A percentile compares a stretch with the other conserved stretches of the same genome.
Conservation (phyloP, 176 grass and related monocot species). For the Triticum turgidum region DNA sequence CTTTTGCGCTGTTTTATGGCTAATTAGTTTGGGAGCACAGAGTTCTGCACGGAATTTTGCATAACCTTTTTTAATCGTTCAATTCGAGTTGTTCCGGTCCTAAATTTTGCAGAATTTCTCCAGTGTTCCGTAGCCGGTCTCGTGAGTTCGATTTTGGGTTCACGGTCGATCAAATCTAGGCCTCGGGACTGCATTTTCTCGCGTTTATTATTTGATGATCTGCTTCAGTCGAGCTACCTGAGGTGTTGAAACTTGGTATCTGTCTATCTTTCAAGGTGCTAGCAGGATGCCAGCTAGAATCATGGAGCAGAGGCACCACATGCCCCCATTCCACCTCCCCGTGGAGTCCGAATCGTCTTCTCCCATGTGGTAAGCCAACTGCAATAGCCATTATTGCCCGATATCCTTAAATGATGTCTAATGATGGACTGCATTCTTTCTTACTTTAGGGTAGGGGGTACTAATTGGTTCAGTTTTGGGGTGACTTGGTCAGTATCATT, state of each 20-base stretch:
- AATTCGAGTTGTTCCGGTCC: slow-evolving; percentile 12
- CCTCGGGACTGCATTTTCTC: not conserved
- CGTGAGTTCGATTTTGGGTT: slow-evolving; percentile 3
- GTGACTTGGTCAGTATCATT: slow-evolving; percentile 5
- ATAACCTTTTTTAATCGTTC: not conserved
- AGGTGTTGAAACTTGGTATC: slow-evolving; percentile 11
- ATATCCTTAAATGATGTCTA: slow-evolving; percentile 7
- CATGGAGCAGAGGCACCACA: slow-evolving; percentile 73
- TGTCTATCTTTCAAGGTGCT: slow-evolving; percentile 20
- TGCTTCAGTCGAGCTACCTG: slow-evolving; percentile 28
- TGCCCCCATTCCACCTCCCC: slow-evolving; percentile 35
- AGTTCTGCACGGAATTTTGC: slow-evolving; percentile 8
- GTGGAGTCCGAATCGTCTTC: slow-evolving; percentile 46
- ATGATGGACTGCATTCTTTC: slow-evolving; percentile 10
- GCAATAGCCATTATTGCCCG: slow-evolving; percentile 10
- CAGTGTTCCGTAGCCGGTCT: not conserved
- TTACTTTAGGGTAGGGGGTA: not conserved
- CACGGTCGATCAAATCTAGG: not conserved
- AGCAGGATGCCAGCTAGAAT: slow-evolving; percentile 74
- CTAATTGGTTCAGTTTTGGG: slow-evolving; percentile 14
- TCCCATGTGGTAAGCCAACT: slow-evolving; percentile 13
- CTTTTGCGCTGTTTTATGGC: not conserved
- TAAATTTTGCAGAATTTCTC: not conserved
- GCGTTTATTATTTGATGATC: slow-evolving; percentile 39
- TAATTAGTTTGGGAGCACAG: slow-evolving; percentile 19